Conservation (phyloP, 2,329 filamentous ascomycete species). For the Clonostachys byssicola region DNA sequence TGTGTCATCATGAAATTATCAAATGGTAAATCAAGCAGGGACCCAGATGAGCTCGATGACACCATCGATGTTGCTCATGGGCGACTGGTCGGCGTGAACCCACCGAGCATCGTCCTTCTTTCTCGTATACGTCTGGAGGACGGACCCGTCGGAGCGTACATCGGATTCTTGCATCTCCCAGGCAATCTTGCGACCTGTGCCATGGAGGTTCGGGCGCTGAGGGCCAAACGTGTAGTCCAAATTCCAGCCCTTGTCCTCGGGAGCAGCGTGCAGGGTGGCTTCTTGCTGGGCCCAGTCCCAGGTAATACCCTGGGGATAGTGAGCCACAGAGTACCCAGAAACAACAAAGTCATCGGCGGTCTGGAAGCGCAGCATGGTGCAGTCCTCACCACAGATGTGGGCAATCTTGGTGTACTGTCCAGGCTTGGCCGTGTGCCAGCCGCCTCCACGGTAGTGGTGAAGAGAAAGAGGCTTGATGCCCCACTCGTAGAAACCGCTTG, state of each 20-base stretch:
- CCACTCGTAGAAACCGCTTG: constrained; percentile 61
- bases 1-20: not conserved
- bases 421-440: constrained; percentile 51
- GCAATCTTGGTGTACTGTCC: constrained; percentile 53
- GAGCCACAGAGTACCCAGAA: constrained; percentile 55
- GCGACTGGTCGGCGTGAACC: constrained; percentile 36
- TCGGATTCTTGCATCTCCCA: constrained; percentile 50
- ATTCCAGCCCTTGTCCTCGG: constrained; percentile 43
- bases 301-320: constrained; percentile 47
- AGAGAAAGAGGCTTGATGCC: constrained; percentile 56
- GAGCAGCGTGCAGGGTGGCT: constrained; percentile 45
- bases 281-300: constrained; percentile 47
- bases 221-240: constrained; percentile 47
- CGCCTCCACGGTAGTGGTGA: constrained; percentile 60
- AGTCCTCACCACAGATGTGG: constrained; percentile 57
- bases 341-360: constrained; percentile 49
- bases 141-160: constrained; percentile 40
- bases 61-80: constrained; percentile 50
- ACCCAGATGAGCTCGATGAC: constrained; percentile 55
- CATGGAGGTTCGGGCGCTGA: constrained; percentile 38
- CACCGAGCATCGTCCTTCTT: constrained; percentile 49
- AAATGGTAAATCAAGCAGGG: constrained; percentile 13
- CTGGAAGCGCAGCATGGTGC: constrained; percentile 54
- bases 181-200: constrained; percentile 45
- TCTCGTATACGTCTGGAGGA: constrained; percentile 49